phyloP scores from a whole-genome alignment of 208 protist genomes.

The Strigomonas culicis region DNA sequence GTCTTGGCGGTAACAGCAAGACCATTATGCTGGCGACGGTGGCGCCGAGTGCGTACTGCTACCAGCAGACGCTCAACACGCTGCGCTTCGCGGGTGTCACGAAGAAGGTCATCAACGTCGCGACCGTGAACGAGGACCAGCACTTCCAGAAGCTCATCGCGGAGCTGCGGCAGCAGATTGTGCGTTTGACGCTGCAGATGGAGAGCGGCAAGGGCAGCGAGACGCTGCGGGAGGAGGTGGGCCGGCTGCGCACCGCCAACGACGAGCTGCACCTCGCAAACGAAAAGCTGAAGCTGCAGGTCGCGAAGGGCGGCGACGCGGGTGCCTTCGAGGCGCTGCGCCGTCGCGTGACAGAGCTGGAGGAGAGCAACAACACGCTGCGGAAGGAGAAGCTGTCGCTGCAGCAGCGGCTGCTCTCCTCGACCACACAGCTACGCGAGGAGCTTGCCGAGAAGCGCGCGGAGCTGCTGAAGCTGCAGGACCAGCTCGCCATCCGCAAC shows the following conservation, averaged over 20 bases:
- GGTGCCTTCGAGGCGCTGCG: slow-evolving; percentile 35
- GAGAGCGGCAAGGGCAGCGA: slow-evolving; percentile 64
- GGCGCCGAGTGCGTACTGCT: slow-evolving; percentile 71
- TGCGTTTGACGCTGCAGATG: slow-evolving; percentile 73
- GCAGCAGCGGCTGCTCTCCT: slow-evolving; percentile 46
- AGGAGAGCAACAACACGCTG: slow-evolving; percentile 38
- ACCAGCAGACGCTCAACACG: slow-evolving; percentile 84
- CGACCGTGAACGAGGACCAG: slow-evolving; percentile 79
- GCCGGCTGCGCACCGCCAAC: slow-evolving; percentile 30
- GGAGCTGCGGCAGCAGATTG: slow-evolving; percentile 70
- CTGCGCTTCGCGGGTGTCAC: slow-evolving; percentile 83
- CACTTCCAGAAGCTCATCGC: slow-evolving; percentile 76
- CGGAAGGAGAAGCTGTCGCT: slow-evolving; percentile 42
- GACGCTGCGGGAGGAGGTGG: slow-evolving; percentile 53
- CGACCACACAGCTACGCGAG: slow-evolving; percentile 51
- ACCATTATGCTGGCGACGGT: slow-evolving; percentile 88
- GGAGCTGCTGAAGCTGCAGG: slow-evolving; percentile 42
- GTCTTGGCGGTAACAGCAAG: slow-evolving; percentile 85
- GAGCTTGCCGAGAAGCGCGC: slow-evolving; percentile 47
- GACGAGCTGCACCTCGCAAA: slow-evolving; percentile 41
- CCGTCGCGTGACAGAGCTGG: slow-evolving; percentile 39
- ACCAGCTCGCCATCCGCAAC: slow-evolving; percentile 33
- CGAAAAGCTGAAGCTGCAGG: slow-evolving; percentile 34
- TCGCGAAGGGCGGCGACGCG: slow-evolving; percentile 30
- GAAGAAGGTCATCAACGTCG: slow-evolving; percentile 85